Evolutionary conservation across 306 rosid genomes (phyloP), one percentile per base, ranked within the genome.

Genomic region (Ziziphus jujuba): DNA sequence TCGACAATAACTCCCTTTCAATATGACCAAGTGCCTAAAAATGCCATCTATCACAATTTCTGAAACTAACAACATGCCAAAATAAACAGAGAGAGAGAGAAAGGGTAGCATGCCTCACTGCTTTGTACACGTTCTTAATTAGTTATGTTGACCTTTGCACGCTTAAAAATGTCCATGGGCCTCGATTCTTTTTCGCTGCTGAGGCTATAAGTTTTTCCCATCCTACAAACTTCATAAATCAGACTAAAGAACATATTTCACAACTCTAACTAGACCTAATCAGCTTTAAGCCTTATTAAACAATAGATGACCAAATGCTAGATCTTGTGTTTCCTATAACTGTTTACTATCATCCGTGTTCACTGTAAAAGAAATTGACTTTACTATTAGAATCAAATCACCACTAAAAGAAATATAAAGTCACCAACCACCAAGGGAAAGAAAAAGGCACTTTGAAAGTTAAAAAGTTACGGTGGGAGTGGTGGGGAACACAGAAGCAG

Each of bases 361-460:
- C 45, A 40, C 45, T 40, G 12, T 40, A 8, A 40, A 40, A 40
- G 45, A 40, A 40, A 19, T 21, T 60, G 33, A 43, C 20, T 9
- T 20, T 6, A 43, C 62, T 20, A 69, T 50, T 8, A n/a, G n/a
- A n/a, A n/a, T 17, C 11, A 14, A 21, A 6, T 19, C 22, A n/a
- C 72, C 25, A 50, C 35, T 59, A 61, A 57, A 47, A 13, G 17
- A 63, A 48, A 28, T 28, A 28, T 10, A 24, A 64, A 56, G 13
- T 40, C 28, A 17, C 44, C 23, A 47, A 63, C 14, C 3, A 31
- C 22, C 36, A 21, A 9, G 31, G 45, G 9, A 40, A 10, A 40
- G n/a, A 20, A 44, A 72, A 43, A 14, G 15, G 23, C 25, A 11
- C 38, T 34, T 50, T 43, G 28, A 52, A 19, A 6, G 52, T 22